phyloP scores from a whole-genome alignment of 352 stramenopile genomes.

The Pythium utonaiense region DNA sequence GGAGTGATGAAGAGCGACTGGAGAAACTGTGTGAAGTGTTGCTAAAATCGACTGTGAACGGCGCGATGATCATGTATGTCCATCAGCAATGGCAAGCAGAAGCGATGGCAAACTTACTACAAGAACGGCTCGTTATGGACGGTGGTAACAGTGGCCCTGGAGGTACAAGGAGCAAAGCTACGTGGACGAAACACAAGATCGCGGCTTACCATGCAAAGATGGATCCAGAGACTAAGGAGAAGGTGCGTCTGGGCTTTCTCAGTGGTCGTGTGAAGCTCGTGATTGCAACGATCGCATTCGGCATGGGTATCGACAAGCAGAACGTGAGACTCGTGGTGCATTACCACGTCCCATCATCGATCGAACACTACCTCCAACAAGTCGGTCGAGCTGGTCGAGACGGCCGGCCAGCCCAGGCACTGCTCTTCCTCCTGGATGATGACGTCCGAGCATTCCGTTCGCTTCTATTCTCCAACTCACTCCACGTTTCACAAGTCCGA shows the following conservation, averaged over 20 bases:
- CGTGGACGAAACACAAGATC: constrained; percentile 37
- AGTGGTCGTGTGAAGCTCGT: constrained; percentile 86
- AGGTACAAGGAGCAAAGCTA: constrained; percentile 12
- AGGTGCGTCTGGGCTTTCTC: constrained; percentile 84
- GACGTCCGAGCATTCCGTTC: constrained; percentile 71
- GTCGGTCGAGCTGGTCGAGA: constrained; percentile 95
- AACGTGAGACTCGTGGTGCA: constrained; percentile 98
- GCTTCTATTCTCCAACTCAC: constrained; percentile 63
- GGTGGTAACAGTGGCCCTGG: constrained; percentile 20
- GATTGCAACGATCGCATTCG: constrained; percentile 97
- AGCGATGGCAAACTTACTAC: constrained; percentile 58
- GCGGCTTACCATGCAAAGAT: constrained; percentile 94
- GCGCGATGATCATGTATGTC: constrained; percentile 80
- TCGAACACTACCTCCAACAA: constrained; percentile 99
- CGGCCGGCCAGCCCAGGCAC: constrained; percentile 68
- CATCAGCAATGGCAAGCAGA: constrained; percentile 78
- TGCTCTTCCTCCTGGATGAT: constrained; percentile 63
- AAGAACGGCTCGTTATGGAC: constrained; percentile 42
- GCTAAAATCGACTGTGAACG: constrained; percentile 25
- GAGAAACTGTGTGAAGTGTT: constrained; percentile 35
- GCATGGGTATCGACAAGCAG: constrained; percentile 98
- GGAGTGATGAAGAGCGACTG: constrained; percentile 57
- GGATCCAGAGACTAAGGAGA: constrained; percentile 70
- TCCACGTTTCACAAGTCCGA: constrained; percentile 51
- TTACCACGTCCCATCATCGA: constrained; percentile 93